Base-by-base conservation (phyloP, 345 rosid genomes). In the Hypericum perforatum region DNA sequence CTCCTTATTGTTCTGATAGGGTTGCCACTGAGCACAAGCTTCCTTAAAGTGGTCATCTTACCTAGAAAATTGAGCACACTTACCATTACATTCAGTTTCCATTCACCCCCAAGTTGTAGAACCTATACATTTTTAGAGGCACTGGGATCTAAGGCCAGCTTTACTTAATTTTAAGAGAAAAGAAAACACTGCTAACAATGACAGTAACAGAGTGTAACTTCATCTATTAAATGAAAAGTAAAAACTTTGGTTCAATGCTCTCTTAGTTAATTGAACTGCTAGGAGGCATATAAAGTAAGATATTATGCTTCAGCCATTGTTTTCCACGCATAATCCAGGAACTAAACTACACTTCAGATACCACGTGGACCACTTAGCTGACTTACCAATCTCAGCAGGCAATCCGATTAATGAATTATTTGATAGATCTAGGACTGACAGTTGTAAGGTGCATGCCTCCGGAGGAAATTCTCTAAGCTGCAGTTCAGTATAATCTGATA, bases 1-100 rank as follows among this genome's bases (percentile, higher is more conserved):
- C 95, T 91, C 76, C 96, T 62, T 58, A 91, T 78, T 67, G 95
- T 79, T 67, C 95, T 78, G 64, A 91, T 58, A 61, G 95, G 96
- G 65, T 91, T 91, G 40, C 98, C 98, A 53, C 69, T 50, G 43
- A 87, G 92, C 66, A 75, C 72, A 60, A 91, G 80, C 72, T 81
- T 91, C 61, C 86, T 70, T 41, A 87, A 70, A 59, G 86, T 76
- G 46, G 80, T 82, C 89, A 91, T 91, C 57, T 85, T 85, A 57
- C 98, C 95, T 91, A 43, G 50, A 69, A 11, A 57, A 51, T 37
- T 16, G 14, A 45, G 14, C 50, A 13, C 50, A 14, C 22, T 6
- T 13, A 5, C 50, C 7, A 46, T 46, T 15, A 46, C 16, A 46
- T 0, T n/a, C 22, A 6, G 22, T 14, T 46, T 13, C 2, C 29